A percentile compares a stretch with the other conserved stretches of the same genome.
Evolutionary conservation across 2,329 filamentous ascomycete species (phyloP).

Genomic region (Chaetomiaceae sp.): DNA sequence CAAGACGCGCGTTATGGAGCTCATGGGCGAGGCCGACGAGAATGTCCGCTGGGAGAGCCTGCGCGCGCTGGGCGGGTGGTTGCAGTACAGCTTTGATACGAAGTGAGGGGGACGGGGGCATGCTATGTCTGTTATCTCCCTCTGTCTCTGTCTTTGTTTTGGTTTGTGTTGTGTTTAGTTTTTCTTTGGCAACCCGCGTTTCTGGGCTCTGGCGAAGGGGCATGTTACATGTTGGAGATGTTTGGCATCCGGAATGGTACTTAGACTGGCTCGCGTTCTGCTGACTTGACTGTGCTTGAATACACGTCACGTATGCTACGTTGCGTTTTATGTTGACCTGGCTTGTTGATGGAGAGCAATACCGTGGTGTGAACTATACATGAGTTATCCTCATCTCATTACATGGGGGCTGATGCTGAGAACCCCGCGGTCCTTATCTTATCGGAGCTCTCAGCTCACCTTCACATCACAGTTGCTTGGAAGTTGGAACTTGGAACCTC

Average conservation of each 20-base stretch:
- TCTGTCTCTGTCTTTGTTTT: neutral
- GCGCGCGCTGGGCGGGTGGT: conserved; percentile 66
- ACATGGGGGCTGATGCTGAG: no score
- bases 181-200: neutral
- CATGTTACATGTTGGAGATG: conserved; percentile 3
- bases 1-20: conserved; percentile 84
- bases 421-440: conserved; percentile 14
- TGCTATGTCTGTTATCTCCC: no score
- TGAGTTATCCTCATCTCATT: no score
- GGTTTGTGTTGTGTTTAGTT: conserved; percentile 1
- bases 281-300: conserved; percentile 1
- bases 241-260: conserved; percentile 8
- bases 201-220: neutral
- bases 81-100: conserved; percentile 59
- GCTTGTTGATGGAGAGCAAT: no score
- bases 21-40: conserved; percentile 88
- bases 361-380: no score
- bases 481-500: no score
- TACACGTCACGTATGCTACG: no score
- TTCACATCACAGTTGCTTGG: conserved; percentile 16
- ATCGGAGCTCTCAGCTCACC: conserved; percentile 10
- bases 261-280: conserved; percentile 12
- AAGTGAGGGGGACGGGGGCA: conserved; percentile 26
- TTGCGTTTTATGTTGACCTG: no score
- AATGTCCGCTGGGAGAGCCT: conserved; percentile 89